These are phyloP conservation scores for Scutellaria baicalensis DNA, from an alignment of 257 asterid genomes.

Conservation along the genomic window DNA sequence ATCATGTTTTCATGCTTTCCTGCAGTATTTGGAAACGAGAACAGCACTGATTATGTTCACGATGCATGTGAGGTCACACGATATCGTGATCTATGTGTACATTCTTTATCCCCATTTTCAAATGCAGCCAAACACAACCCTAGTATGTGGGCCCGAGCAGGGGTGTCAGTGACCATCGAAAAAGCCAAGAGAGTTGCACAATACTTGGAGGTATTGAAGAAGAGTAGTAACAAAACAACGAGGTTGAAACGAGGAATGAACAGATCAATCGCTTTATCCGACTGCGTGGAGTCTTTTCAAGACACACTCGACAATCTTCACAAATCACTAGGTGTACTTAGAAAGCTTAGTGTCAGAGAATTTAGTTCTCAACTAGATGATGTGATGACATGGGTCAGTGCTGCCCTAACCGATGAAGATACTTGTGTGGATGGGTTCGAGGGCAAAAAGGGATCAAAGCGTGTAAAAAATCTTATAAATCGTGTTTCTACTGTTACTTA, in stretches of 20 bases:
- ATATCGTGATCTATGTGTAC: slow-evolving; percentile 45
- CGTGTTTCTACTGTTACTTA: slow-evolving; percentile 34
- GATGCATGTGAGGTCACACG: slow-evolving; percentile 65
- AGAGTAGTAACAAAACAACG: background rate
- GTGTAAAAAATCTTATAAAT: slow-evolving; percentile 14
- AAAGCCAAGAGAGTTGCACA: slow-evolving; percentile 38
- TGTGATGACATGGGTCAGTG: slow-evolving; percentile 64
- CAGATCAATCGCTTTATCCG: slow-evolving; percentile 29
- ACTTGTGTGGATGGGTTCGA: slow-evolving; percentile 60
- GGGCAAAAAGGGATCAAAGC: slow-evolving; percentile 22
- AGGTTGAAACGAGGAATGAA: slow-evolving; percentile 17
- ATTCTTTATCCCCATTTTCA: slow-evolving; percentile 44
- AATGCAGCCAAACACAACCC: slow-evolving; percentile 39
- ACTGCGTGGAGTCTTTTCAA: slow-evolving; percentile 46
- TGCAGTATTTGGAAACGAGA: background rate
- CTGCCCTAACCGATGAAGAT: slow-evolving; percentile 64
- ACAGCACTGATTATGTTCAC: slow-evolving; percentile 16
- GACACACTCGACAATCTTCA: slow-evolving; percentile 59
- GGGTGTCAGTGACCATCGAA: slow-evolving; percentile 56
- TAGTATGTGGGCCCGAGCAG: slow-evolving; percentile 61
- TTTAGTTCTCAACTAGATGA: slow-evolving; percentile 51
- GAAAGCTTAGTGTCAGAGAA: slow-evolving; percentile 27
- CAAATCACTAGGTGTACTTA: slow-evolving; percentile 39
- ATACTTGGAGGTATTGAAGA: slow-evolving; percentile 16
- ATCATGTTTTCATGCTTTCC: background rate